A percentile compares a stretch with the other conserved stretches of the same genome.
Evolutionary conservation across 371 early-diverging fungal species (phyloP).

Genomic region (Apophysomyces ossiformis): DNA sequence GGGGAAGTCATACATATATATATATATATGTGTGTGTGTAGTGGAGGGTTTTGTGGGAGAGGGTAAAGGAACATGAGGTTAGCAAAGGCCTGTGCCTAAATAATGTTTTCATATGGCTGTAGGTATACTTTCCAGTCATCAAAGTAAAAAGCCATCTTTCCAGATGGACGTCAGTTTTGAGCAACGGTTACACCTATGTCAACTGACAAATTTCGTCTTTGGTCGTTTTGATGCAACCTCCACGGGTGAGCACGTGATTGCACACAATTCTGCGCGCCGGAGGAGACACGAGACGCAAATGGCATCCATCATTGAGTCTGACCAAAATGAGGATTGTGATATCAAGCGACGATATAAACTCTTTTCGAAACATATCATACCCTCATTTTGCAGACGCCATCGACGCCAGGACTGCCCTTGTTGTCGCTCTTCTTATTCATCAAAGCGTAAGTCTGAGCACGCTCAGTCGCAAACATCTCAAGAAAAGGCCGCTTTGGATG

Average conservation of each 20-base stretch:
- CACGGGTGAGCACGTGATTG: slow-evolving; percentile 43
- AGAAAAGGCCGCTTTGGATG: slow-evolving; percentile 17
- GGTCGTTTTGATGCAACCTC: slow-evolving; percentile 65
- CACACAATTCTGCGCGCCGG: slow-evolving; percentile 37
- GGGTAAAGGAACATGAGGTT: slow-evolving; percentile 44
- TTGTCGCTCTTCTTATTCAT: slow-evolving; percentile 32
- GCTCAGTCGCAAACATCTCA: slow-evolving; percentile 19
- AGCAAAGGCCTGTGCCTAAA: slow-evolving; percentile 37
- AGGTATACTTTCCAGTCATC: slow-evolving; percentile 65
- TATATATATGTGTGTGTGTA: too few species aligned
- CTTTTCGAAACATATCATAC: slow-evolving; percentile 33
- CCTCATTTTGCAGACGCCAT: slow-evolving; percentile 49
- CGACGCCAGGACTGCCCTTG: slow-evolving; percentile 39
- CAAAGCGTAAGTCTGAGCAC: slow-evolving; percentile 24
- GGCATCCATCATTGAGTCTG: slow-evolving; percentile 25
- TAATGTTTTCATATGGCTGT: background rate
- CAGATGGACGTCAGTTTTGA: slow-evolving; percentile 53
- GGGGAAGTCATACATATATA: too few species aligned
- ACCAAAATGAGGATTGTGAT: slow-evolving; percentile 22
- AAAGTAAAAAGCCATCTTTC: slow-evolving; percentile 48
- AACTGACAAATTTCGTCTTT: slow-evolving; percentile 64
- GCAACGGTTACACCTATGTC: slow-evolving; percentile 64
- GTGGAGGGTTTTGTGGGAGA: background rate
- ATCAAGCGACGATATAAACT: slow-evolving; percentile 28
- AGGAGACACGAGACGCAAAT: slow-evolving; percentile 38